A percentile compares a stretch with the other conserved stretches of the same genome.
Conservation (phyloP, 345 rosid species). For the Arabis alpina region DNA sequence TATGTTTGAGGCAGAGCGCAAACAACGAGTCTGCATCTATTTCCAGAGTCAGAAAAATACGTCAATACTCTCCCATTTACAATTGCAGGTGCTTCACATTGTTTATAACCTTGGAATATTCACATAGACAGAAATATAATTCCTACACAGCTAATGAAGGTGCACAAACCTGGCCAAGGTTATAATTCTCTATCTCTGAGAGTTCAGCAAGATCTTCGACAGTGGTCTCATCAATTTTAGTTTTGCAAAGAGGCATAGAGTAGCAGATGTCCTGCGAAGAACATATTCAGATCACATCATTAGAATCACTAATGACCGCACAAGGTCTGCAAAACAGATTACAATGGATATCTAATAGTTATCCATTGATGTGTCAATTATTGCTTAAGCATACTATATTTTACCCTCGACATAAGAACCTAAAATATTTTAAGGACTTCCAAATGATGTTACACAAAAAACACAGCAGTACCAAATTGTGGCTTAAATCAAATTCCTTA, state of each 20-base stretch:
- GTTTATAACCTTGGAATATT: constrained; percentile 12
- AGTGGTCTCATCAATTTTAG: constrained; percentile 77
- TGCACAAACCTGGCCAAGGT: constrained; percentile 86
- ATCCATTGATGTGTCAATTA: background rate
- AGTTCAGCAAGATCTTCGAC: constrained; percentile 90
- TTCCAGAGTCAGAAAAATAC: constrained; percentile 37
- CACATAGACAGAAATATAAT: constrained; percentile 4
- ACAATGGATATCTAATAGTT: background rate
- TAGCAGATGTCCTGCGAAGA: constrained; percentile 70
- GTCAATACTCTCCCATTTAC: constrained; percentile 9
- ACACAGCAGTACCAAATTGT: background rate
- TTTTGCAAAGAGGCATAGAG: constrained; percentile 93
- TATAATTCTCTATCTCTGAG: constrained; percentile 89
- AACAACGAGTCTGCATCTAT: constrained; percentile 66
- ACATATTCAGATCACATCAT: constrained; percentile 15
- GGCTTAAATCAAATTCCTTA: constrained; percentile 1
- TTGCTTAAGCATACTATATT: constrained; percentile 1
- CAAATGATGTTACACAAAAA: background rate
- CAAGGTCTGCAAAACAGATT: constrained; percentile 1
- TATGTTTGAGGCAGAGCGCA: constrained; percentile 57
- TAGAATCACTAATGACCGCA: constrained; percentile 9
- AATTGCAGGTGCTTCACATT: constrained; percentile 12
- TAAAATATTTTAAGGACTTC: constrained; percentile 11
- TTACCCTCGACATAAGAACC: background rate
- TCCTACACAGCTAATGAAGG: background rate